Evolutionary conservation across 352 stramenopile genomes (phyloP), one percentile per base, ranked within the genome.

Genomic region (Aphanomyces stellatus): DNA sequence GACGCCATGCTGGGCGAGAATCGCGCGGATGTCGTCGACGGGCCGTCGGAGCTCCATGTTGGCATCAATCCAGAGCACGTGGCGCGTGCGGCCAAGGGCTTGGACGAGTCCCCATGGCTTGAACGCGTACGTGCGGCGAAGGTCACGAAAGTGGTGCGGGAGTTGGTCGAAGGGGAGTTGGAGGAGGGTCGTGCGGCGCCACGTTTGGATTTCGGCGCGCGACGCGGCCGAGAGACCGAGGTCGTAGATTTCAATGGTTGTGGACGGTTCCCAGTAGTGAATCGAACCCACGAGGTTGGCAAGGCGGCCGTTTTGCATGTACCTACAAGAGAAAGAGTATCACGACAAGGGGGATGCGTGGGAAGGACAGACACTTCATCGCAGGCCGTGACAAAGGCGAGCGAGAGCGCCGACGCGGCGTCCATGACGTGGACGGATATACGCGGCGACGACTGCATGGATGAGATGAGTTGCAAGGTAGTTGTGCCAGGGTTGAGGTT

Each of bases 21-120:
- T 37, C 11, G 6, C 3, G 22, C 49, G 27, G 30, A 68, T 7
- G 7, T 40, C 69, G 33, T 73, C 43, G 10, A 71, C 46, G 27
- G 61, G 46, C 22, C 48, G 51, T 13, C 69, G 59, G 6, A 71
- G 30, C 43, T 73, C 69, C 17, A 37, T 43, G 28, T 69, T 69
- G 25, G 69, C 69, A 34, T 73, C 69, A 37, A 73, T 69, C 69
- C 69, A 71, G 5, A 72, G 43, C 3, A 72, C 46, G 6, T 41
- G 24, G 4, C 13, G 25, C n/a, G n/a, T 8, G 4, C 24, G 53
- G n/a, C 15, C 15, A 13, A 60, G 22, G 7, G 51, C 51, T 60
- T 60, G 13, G 19, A 24, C 22, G 8, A 60, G 51, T 24, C 51
- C 51, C 28, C 64, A 46, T 15, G 55, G 35, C 42, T 73, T 71